These are phyloP conservation scores for Chaetomiaceae sp. DNA, from an alignment of 2,329 filamentous ascomycete species.

Conservation along the genomic window DNA sequence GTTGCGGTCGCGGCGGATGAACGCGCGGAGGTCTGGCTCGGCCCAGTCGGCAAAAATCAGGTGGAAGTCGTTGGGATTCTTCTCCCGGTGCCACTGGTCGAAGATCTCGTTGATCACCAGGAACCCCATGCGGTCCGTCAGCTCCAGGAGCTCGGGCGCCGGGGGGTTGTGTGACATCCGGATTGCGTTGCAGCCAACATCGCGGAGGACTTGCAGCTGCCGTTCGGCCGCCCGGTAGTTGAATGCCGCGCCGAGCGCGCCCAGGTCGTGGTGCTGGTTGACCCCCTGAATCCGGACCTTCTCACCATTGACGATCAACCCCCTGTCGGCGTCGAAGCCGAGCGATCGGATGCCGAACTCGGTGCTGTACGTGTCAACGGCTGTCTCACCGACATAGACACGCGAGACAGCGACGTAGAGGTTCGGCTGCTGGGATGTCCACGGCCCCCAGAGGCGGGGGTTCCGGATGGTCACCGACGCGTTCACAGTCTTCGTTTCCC, in stretches of 20 bases:
- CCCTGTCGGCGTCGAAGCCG: not conserved
- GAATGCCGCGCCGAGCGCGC: slow-evolving; percentile 48
- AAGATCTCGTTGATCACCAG: slow-evolving; percentile 52
- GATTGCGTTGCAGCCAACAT: slow-evolving; percentile 48
- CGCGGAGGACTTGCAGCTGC: slow-evolving; percentile 46
- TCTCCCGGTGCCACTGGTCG: slow-evolving; percentile 46
- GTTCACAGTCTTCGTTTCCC: slow-evolving; percentile 28
- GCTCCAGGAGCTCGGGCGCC: slow-evolving; percentile 45
- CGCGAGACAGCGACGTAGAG: slow-evolving; percentile 45
- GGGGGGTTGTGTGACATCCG: slow-evolving; percentile 52
- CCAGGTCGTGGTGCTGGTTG: slow-evolving; percentile 50
- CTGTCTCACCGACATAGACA: slow-evolving; percentile 31
- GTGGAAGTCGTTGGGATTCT: slow-evolving; percentile 47
- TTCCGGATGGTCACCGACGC: slow-evolving; percentile 34
- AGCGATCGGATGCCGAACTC: slow-evolving; percentile 45
- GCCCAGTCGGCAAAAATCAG: slow-evolving; percentile 50
- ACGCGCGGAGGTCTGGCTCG: slow-evolving; percentile 47
- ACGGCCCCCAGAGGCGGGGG: slow-evolving; percentile 47
- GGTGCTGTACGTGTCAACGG: slow-evolving; percentile 42
- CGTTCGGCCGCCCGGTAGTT: slow-evolving; percentile 45
- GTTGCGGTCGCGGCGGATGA: slow-evolving; percentile 52
- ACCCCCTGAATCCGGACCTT: slow-evolving; percentile 42
- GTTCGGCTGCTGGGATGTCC: slow-evolving; percentile 42
- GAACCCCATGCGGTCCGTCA: slow-evolving; percentile 47
- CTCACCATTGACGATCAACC: slow-evolving; percentile 43